Percentiles rank a stretch among this genome's conserved stretches.
These are phyloP conservation scores for Dioscorea dumetorum DNA, from an alignment of 106 monocot species.

Conservation along the genomic window DNA sequence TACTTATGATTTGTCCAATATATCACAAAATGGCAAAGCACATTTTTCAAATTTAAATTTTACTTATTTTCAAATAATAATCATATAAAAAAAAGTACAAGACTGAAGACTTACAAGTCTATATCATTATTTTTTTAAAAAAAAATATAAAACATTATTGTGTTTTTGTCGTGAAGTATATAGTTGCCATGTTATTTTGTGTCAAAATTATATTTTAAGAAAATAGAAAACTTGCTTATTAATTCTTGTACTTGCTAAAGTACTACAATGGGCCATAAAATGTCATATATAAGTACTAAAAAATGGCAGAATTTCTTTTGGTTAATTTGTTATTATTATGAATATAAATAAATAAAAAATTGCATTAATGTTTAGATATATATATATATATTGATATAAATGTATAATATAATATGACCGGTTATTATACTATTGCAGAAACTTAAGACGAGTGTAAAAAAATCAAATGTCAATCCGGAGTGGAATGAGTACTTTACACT, in stretches of 20 bases:
- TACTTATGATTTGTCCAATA: not conserved
- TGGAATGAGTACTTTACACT: slow-evolving; percentile 79
- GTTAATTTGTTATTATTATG: not conserved
- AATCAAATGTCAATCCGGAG: slow-evolving; percentile 66
- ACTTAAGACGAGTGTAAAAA: slow-evolving; percentile 69
- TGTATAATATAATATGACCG: not conserved
- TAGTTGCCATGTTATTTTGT: not conserved
- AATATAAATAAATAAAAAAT: not conserved
- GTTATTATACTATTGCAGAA: slow-evolving; percentile 32
- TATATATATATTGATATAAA: not conserved
- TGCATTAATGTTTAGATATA: no score
- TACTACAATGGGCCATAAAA: not conserved
- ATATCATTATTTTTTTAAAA: no score
- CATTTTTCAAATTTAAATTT: no score
- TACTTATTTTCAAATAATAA: no score
- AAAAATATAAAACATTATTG: no score
- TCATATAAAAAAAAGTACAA: no score
- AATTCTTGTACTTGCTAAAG: not conserved
- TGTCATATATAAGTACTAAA: no score
- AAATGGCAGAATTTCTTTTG: no score
- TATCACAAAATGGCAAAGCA: not conserved
- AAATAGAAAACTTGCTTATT: not conserved
- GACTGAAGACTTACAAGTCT: no score
- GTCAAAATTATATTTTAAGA: not conserved
- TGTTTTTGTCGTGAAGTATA: no score